Evolutionary conservation across 257 asterid genomes (phyloP).

Genomic region (Gentiana straminea): DNA sequence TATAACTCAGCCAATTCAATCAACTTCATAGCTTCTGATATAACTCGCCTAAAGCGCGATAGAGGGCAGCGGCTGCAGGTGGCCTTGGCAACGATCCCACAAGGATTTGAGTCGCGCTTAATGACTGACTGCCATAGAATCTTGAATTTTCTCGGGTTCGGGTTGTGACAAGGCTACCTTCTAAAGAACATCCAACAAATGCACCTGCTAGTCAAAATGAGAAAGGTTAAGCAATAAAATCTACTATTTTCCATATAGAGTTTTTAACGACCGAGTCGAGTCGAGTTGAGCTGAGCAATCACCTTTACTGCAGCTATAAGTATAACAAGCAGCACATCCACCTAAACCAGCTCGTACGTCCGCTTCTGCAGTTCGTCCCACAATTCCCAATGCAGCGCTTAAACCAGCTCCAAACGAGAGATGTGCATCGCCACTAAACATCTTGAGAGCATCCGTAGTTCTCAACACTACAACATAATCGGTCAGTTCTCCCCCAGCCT

Average conservation of each 20-base stretch:
- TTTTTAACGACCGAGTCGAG: too few species aligned
- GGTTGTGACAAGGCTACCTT: conserved; percentile 78
- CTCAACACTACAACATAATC: conserved; percentile 82
- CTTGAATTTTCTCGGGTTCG: conserved; percentile 64
- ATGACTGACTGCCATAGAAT: conserved; percentile 77
- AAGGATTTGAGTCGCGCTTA: conserved; percentile 58
- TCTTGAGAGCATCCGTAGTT: conserved; percentile 67
- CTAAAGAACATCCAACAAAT: conserved; percentile 86
- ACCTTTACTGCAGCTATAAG: conserved; percentile 99
- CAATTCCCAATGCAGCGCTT: conserved; percentile 73
- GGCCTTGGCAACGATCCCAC: conserved; percentile 79
- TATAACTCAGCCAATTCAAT: background rate
- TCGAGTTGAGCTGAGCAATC: background rate
- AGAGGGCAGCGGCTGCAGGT: conserved; percentile 87
- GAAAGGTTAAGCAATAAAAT: background rate
- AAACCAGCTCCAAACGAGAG: conserved; percentile 88
- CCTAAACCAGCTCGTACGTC: conserved; percentile 70
- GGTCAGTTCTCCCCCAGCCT: conserved; percentile 98
- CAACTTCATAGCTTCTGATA: conserved; percentile 33
- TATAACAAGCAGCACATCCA: conserved; percentile 72
- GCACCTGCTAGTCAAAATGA: conserved; percentile 54
- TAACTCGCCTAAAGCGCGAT: conserved; percentile 62
- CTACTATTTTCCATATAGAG: background rate
- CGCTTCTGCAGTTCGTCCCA: conserved; percentile 97
- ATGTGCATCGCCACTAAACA: conserved; percentile 66